A percentile compares a stretch with the other conserved stretches of the same genome.
These are phyloP conservation scores for Vigna mungo DNA, from an alignment of 306 rosid species.

Conservation along the genomic window DNA sequence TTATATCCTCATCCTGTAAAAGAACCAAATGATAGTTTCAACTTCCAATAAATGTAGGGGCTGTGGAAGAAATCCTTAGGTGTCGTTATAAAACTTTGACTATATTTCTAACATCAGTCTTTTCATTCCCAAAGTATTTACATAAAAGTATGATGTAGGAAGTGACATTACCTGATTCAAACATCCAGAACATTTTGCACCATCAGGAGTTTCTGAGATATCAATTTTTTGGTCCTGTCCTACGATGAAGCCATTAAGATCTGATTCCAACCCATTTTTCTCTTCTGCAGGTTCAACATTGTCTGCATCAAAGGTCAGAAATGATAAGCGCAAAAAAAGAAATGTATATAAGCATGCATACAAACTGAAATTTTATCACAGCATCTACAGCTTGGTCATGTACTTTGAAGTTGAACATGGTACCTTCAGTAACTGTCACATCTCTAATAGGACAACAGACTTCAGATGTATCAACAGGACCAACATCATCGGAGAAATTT, in stretches of 20 bases:
- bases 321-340: slow-evolving; percentile 34
- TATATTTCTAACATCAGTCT: slow-evolving; percentile 15
- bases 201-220: slow-evolving; percentile 49
- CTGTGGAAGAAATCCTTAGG: slow-evolving; percentile 1
- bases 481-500: slow-evolving; percentile 41
- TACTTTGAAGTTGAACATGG: slow-evolving; percentile 35
- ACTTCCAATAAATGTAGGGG: slow-evolving; percentile 33
- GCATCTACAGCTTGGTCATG: slow-evolving; percentile 26
- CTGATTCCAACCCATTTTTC: slow-evolving; percentile 51
- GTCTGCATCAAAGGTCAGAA: slow-evolving; percentile 51
- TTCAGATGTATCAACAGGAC: slow-evolving; percentile 48
- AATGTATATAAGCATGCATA: background rate
- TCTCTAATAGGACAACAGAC: slow-evolving; percentile 43
- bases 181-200: slow-evolving; percentile 46
- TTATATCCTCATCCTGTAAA: slow-evolving; percentile 74
- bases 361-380: slow-evolving; percentile 4
- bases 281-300: slow-evolving; percentile 48
- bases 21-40: slow-evolving; percentile 18
- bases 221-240: slow-evolving; percentile 54
- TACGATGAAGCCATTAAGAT: slow-evolving; percentile 42
- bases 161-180: slow-evolving; percentile 62
- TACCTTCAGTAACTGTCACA: slow-evolving; percentile 68
- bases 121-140: slow-evolving; percentile 25
- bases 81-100: background rate
- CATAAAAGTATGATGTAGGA: background rate